Evolutionary conservation across 768 basidiomycete genomes (phyloP).

Genomic region (Neoboletus subvelutipes): DNA sequence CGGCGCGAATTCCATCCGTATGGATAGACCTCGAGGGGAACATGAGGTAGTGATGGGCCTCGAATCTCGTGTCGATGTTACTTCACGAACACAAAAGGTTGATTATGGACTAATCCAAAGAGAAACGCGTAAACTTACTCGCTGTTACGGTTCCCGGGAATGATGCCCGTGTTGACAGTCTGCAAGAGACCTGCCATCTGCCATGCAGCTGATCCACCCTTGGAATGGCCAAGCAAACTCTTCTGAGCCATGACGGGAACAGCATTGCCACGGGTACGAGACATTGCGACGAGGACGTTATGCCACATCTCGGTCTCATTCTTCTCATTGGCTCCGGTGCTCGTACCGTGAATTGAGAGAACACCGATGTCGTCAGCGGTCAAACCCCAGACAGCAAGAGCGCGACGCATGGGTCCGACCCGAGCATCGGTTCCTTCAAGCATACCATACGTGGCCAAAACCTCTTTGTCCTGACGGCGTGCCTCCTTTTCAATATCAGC

Average conservation of each 20-base stretch:
- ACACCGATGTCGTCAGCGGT: constrained; percentile 91
- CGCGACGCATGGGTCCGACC: constrained; percentile 89
- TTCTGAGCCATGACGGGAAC: constrained; percentile 97
- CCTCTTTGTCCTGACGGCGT: constrained; percentile 87
- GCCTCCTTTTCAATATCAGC: constrained; percentile 91
- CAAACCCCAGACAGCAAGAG: constrained; percentile 95
- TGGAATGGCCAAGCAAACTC: constrained; percentile 94
- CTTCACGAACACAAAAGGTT: constrained; percentile 36
- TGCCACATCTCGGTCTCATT: constrained; percentile 99
- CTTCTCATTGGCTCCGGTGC: constrained; percentile 89
- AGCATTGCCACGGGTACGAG: constrained; percentile 93
- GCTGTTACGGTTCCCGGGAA: constrained; percentile 95
- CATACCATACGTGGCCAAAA: constrained; percentile 94
- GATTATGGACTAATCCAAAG: not conserved
- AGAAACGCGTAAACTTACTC: constrained; percentile 61
- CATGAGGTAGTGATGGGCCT: constrained; percentile 85
- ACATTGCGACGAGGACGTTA: constrained; percentile 84
- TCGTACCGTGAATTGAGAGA: constrained; percentile 86
- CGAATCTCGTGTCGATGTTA: constrained; percentile 92
- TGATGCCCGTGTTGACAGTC: constrained; percentile 76
- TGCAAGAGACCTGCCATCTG: constrained; percentile 92
- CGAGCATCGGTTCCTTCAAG: constrained; percentile 82
- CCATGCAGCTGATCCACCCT: constrained; percentile 99
- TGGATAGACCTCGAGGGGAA: constrained; percentile 97
- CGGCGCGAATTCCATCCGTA: constrained; percentile 88